Evolutionary conservation across 306 rosid genomes (phyloP), one percentile per base, ranked within the genome.

Genomic region (Castanospermum australe): DNA sequence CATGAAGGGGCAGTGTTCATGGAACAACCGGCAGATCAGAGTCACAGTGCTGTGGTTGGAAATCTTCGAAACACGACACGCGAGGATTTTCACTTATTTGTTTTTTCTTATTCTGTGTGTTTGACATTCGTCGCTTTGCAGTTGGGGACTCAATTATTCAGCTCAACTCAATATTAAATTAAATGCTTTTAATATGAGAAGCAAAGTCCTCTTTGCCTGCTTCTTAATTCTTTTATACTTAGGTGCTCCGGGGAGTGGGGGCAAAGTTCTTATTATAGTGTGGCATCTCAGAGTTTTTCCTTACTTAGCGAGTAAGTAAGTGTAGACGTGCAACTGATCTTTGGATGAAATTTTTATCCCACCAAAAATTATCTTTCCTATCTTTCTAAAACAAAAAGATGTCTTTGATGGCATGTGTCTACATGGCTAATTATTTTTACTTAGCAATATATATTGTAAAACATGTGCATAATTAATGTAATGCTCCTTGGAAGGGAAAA

Each of bases 1-100:
- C 21, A 77, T 10, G 41, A 39, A 18, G 5, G 59, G 70, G 75
- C 38, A 66, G 25, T 75, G 85, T 69, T 79, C n/a, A 67, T 8
- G 66, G 13, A 79, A 75, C 83, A 73, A 81, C 84, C 79, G 77
- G 78, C 83, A 79, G 77, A 66, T 62, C 30, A 65, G 65, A 24
- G 70, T 47, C 59, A 25, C 21, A 36, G 13, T 15, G 9, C 7
- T 51, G 33, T 52, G 75, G 60, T 59, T 42, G 62, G 41, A 45
- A 59, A 32, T 59, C 5, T 30, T 36, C 21, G 72, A 61, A 74
- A 64, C 63, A 70, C 21, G 72, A 48, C 73, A 67, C 12, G 35
- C n/a, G 6, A 45, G 81, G 25, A 59, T 67, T 78, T 61, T 62
- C 52, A 71, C 30, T 39, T 44, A 33, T 11, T 83, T 76, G 71